Conservation (phyloP, 139 green algal genomes). For the Deuterostichococcus epilithicus region DNA sequence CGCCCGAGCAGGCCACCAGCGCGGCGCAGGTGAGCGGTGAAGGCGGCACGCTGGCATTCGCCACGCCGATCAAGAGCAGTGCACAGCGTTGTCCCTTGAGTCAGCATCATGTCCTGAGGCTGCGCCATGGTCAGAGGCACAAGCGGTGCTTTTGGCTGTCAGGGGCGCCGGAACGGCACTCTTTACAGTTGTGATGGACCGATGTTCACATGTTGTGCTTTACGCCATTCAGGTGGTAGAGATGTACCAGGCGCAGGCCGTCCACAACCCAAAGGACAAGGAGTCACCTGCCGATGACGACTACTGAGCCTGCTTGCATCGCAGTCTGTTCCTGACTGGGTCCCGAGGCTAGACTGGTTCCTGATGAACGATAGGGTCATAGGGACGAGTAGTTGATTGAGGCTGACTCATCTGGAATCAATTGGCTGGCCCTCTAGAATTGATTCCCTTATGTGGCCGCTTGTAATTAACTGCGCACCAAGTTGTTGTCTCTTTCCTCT, state of each 20-base stretch:
- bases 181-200: neutral
- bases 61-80: too few species aligned
- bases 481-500: too few species aligned
- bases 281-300: conserved; percentile 25
- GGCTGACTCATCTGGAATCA: too few species aligned
- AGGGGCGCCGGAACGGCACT: too few species aligned
- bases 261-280: conserved; percentile 34
- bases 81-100: neutral
- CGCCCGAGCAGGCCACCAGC: conserved; percentile 81
- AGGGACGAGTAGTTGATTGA: too few species aligned
- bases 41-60: neutral
- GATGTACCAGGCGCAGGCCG: conserved; percentile 81
- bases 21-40: conserved; percentile 62
- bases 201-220: neutral
- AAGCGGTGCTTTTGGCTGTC: neutral
- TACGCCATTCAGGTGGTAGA: conserved; percentile 77
- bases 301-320: too few species aligned
- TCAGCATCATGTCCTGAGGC: neutral
- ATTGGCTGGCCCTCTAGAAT: too few species aligned
- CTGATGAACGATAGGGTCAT: too few species aligned
- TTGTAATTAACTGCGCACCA: too few species aligned
- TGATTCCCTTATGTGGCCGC: too few species aligned
- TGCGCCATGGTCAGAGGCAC: neutral
- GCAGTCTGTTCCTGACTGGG: too few species aligned
- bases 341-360: too few species aligned